A percentile compares a stretch with the other conserved stretches of the same genome.
Evolutionary conservation across 441 rosid species (phyloP).

Genomic region (Biscutella auriculata): DNA sequence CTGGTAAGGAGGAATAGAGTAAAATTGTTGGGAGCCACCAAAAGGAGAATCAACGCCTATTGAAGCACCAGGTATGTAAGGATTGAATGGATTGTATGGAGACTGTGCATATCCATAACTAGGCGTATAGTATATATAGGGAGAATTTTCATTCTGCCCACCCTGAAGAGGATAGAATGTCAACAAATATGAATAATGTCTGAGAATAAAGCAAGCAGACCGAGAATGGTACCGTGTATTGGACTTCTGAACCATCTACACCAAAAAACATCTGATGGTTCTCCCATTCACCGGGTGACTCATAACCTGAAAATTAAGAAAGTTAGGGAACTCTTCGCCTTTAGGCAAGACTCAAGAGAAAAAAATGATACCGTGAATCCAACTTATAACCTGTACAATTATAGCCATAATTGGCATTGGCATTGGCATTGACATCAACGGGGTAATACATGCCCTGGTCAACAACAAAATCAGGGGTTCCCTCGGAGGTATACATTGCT

Average conservation of each 20-base stretch:
- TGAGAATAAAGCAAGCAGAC: neutral
- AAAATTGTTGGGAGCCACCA: constrained; percentile 55
- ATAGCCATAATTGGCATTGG: constrained; percentile 67
- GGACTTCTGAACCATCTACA: constrained; percentile 69
- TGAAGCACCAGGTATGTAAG: constrained; percentile 78
- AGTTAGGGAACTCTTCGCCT: neutral
- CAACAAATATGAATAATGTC: neutral
- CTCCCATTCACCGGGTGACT: constrained; percentile 87
- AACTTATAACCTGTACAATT: constrained; percentile 74
- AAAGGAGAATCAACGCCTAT: constrained; percentile 53
- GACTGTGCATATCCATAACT: constrained; percentile 75
- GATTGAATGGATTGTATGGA: constrained; percentile 83
- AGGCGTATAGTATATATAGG: constrained; percentile 76
- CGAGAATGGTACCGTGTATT: constrained; percentile 36
- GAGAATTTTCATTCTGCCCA: constrained; percentile 64
- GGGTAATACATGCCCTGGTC: constrained; percentile 80
- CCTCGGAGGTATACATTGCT: constrained; percentile 59
- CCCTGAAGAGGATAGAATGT: constrained; percentile 36
- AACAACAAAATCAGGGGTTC: constrained; percentile 52
- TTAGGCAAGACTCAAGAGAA: neutral
- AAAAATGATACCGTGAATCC: neutral
- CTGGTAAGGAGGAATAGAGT: constrained; percentile 53
- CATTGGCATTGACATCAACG: no score
- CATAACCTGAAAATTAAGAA: constrained; percentile 44
- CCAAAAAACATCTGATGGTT: constrained; percentile 71